phyloP scores from a whole-genome alignment of 345 rosid genomes.

The Stellera chamaejasme region DNA sequence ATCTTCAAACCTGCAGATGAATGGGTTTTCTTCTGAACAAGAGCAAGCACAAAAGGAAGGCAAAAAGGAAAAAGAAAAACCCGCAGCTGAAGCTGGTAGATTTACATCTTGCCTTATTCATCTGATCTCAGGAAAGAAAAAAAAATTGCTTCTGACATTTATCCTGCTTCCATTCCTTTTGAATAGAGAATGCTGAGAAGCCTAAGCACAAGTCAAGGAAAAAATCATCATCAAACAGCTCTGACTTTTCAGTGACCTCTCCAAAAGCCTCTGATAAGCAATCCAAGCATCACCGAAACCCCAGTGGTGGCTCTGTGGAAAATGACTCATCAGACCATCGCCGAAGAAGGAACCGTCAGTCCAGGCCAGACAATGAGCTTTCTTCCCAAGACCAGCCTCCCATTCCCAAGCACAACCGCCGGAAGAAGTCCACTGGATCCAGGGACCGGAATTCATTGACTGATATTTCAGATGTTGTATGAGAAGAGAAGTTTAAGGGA shows the following conservation, averaged over 20 bases:
- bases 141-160: too few relatives aligned
- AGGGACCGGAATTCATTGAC: constrained; percentile 18
- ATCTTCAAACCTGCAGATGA: constrained; percentile 26
- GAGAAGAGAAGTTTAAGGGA: background rate
- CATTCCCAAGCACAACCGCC: constrained; percentile 24
- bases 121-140: too few relatives aligned
- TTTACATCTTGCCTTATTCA: too few relatives aligned
- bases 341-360: constrained; percentile 12
- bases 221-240: constrained; percentile 12
- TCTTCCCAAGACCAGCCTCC: constrained; percentile 18
- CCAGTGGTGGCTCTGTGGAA: constrained; percentile 20
- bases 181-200: constrained; percentile 23
- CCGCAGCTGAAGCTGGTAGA: too few relatives aligned
- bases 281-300: constrained; percentile 21
- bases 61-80: too few relatives aligned
- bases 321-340: constrained; percentile 8
- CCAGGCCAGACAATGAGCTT: constrained; percentile 18
- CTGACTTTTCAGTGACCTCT: constrained; percentile 15
- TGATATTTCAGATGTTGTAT: constrained; percentile 9
- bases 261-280: constrained; percentile 28
- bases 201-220: constrained; percentile 28
- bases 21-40: constrained; percentile 10
- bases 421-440: constrained; percentile 35
- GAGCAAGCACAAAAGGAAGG: too few relatives aligned
- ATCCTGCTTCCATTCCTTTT: background rate